These are phyloP conservation scores for Cytauxzoon felis DNA, from an alignment of 169 alveolate species.

Conservation along the genomic window DNA sequence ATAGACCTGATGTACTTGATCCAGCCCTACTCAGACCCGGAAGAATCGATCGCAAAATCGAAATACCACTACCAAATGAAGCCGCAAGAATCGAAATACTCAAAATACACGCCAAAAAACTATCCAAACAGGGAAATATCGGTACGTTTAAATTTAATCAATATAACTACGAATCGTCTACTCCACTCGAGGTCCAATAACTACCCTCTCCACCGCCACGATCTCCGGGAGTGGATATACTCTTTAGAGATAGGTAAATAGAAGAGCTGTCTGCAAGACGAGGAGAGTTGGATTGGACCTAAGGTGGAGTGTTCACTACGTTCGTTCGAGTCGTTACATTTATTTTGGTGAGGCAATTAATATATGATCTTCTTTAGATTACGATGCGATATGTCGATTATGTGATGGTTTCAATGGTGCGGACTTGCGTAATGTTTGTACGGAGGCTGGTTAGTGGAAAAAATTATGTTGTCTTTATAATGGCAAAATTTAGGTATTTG, in stretches of 20 bases:
- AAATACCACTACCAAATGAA: conserved; percentile 98
- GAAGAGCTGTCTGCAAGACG: too few relatives aligned
- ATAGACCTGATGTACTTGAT: conserved; percentile 99
- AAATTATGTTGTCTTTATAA: background rate
- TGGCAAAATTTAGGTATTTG: conserved; percentile 82
- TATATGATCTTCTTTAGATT: too few relatives aligned
- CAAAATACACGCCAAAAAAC: conserved; percentile 93
- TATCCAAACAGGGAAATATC: conserved; percentile 94
- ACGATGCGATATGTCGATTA: conserved; percentile 90
- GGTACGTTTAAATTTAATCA: conserved; percentile 45
- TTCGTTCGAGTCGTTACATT: background rate
- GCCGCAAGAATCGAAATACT: conserved; percentile 91
- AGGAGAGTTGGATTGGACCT: too few relatives aligned
- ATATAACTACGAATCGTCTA: background rate
- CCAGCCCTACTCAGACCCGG: conserved; percentile 99
- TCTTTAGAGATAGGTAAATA: too few relatives aligned
- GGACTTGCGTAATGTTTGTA: conserved; percentile 97
- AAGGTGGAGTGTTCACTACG: conserved; percentile 1
- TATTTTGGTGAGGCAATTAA: too few relatives aligned
- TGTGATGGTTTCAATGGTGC: conserved; percentile 99
- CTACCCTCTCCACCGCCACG: too few relatives aligned
- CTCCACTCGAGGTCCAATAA: background rate
- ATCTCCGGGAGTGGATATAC: too few relatives aligned
- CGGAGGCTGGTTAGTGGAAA: conserved; percentile 96
- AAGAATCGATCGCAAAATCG: conserved; percentile 97